Conservation (phyloP, 306 rosid species). For the Ammopiptanthus mongolicus region DNA sequence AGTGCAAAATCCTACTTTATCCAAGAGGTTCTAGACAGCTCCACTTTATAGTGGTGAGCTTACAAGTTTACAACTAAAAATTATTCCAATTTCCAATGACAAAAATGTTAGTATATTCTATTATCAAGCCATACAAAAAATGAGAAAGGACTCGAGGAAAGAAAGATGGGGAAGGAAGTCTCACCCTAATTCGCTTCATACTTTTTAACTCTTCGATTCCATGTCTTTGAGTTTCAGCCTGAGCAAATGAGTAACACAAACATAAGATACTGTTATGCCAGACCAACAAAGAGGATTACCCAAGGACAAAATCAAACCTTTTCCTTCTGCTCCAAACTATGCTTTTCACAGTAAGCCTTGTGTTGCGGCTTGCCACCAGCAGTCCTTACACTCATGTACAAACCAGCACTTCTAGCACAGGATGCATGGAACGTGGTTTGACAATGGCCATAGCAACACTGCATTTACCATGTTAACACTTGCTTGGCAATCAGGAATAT, state of each 20-base stretch:
- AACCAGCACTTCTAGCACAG: constrained; percentile 88
- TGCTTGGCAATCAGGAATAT: background rate
- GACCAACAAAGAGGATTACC: background rate
- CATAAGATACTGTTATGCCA: background rate
- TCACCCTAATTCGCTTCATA: constrained; percentile 83
- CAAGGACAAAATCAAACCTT: constrained; percentile 49
- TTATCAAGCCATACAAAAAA: constrained; percentile 4
- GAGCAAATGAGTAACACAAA: constrained; percentile 23
- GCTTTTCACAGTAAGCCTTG: constrained; percentile 94
- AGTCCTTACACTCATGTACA: constrained; percentile 64
- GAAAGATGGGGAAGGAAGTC: constrained; percentile 7
- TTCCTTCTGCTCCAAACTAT: constrained; percentile 81
- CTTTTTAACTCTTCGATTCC: constrained; percentile 86
- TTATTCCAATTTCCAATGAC: background rate
- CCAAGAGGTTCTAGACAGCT: background rate
- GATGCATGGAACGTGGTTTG: constrained; percentile 78
- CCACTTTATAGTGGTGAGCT: background rate
- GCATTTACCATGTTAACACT: constrained; percentile 32
- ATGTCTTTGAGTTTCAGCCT: constrained; percentile 88
- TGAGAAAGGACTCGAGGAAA: background rate
- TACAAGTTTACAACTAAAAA: background rate
- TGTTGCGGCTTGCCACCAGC: constrained; percentile 78
- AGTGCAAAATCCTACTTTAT: background rate
- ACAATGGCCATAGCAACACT: constrained; percentile 97
- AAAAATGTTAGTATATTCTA: background rate